Conservation (phyloP, 2,329 filamentous ascomycete genomes). For the Microsporum audouinii region DNA sequence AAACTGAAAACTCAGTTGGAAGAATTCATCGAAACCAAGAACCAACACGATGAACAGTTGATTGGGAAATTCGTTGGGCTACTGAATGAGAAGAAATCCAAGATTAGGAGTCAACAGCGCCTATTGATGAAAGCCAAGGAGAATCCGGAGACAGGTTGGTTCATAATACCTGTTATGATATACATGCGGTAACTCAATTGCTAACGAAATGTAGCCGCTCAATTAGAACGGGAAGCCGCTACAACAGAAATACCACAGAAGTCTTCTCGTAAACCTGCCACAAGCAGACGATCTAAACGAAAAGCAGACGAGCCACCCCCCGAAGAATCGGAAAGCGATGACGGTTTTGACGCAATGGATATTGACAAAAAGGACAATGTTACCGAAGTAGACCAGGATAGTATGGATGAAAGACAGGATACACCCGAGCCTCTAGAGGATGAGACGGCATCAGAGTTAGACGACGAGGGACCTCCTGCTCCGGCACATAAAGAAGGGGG, state of each 20-base stretch:
- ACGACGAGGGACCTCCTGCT: conserved; percentile 14
- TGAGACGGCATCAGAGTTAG: conserved; percentile 23
- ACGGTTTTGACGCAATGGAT: conserved; percentile 31
- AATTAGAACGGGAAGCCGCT: conserved; percentile 18
- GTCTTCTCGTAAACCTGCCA: conserved; percentile 9
- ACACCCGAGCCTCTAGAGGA: conserved; percentile 27
- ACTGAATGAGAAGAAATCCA: conserved; percentile 53
- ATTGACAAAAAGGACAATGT: conserved; percentile 18
- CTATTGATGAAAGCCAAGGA: conserved; percentile 41
- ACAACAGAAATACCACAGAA: conserved; percentile 9
- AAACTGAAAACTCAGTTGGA: conserved; percentile 45
- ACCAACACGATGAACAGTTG: conserved; percentile 45
- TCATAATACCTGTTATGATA: background rate
- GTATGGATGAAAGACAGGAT: conserved; percentile 17
- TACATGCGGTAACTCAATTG: background rate
- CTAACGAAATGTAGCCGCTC: conserved; percentile 17
- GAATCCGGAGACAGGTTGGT: conserved; percentile 28
- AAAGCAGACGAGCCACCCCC: conserved; percentile 16
- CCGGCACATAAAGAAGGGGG: background rate
- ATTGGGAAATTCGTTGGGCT: conserved; percentile 48
- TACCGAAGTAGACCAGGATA: background rate
- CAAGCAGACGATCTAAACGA: conserved; percentile 20
- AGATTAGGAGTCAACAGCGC: conserved; percentile 52
- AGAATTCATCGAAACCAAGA: conserved; percentile 47
- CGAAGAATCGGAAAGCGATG: conserved; percentile 21